Evolutionary conservation across 805 yeast genomes (phyloP).

Genomic region (Starmerella bombicola): DNA sequence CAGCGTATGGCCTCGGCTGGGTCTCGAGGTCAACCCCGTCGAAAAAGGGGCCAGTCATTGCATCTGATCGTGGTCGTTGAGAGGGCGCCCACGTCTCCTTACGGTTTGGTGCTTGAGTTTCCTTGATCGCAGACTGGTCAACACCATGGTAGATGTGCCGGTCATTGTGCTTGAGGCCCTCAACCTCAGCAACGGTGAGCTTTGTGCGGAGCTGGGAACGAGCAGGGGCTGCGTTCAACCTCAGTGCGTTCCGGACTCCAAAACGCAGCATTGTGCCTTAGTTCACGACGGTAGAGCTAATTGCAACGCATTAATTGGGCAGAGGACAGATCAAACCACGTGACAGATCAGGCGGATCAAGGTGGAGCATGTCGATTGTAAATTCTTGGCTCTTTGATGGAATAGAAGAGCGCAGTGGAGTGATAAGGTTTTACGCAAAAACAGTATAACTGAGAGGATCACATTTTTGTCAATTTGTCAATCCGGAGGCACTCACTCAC

Average conservation of each 20-base stretch:
- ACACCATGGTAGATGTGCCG: conserved; percentile 18
- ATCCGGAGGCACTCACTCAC: too few relatives aligned
- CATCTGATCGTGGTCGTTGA: conserved; percentile 49
- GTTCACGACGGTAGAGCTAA: too few relatives aligned
- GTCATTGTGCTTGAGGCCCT: conserved; percentile 8
- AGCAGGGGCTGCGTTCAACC: neutral
- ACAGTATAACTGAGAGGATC: too few relatives aligned
- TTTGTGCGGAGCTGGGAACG: conserved; percentile 11
- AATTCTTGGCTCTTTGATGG: too few relatives aligned
- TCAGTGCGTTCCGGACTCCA: conserved; percentile 9
- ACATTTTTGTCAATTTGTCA: too few relatives aligned
- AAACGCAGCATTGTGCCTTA: conserved; percentile 8
- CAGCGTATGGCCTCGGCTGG: conserved; percentile 74
- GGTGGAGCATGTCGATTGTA: too few relatives aligned
- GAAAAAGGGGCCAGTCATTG: conserved; percentile 51
- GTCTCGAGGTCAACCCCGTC: conserved; percentile 52
- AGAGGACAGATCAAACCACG: too few relatives aligned
- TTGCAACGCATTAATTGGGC: too few relatives aligned
- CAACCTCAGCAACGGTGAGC: conserved; percentile 18
- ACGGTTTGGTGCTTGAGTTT: conserved; percentile 66
- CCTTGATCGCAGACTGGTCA: conserved; percentile 21
- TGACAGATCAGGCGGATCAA: too few relatives aligned
- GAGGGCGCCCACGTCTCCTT: conserved; percentile 55
- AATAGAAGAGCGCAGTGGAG: too few relatives aligned
- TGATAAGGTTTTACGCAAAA: too few relatives aligned